Conservation (phyloP, 225 moss, liverwort and hornwort genomes). For the Sphagnum tenellum region DNA sequence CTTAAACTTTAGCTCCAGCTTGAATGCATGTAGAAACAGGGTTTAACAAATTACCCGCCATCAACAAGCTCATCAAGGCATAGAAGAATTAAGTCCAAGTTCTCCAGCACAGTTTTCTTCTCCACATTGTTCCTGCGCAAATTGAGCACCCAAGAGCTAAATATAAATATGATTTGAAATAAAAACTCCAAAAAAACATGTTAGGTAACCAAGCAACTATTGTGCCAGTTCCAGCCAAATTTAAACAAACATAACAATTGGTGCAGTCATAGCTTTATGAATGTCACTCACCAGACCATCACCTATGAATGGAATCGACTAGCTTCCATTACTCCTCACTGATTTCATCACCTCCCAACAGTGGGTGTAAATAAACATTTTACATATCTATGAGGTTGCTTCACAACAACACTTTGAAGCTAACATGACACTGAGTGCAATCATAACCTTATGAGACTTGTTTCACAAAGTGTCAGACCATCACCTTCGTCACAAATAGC, state of each 20-base stretch:
- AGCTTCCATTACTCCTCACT: too few relatives aligned
- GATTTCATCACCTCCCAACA: too few relatives aligned
- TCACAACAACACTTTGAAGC: too few relatives aligned
- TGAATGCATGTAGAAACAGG: not conserved
- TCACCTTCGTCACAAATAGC: too few relatives aligned
- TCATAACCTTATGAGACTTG: too few relatives aligned
- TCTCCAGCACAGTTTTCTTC: constrained; percentile 53
- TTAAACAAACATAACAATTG: not conserved
- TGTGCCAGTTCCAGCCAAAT: not conserved
- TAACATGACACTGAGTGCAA: too few relatives aligned
- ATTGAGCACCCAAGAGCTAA: not conserved
- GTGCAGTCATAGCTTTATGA: not conserved
- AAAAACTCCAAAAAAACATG: not conserved
- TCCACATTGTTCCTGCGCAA: constrained; percentile 38
- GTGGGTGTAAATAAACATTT: too few relatives aligned
- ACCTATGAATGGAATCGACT: too few relatives aligned
- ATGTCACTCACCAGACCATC: not conserved
- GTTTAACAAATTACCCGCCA: constrained; percentile 29
- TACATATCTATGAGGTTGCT: too few relatives aligned
- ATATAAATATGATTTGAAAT: not conserved
- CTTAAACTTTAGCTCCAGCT: too few relatives aligned
- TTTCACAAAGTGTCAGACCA: too few relatives aligned
- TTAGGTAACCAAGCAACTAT: not conserved
- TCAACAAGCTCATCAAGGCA: constrained; percentile 64
- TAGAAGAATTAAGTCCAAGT: constrained; percentile 54